Evolutionary conservation across 139 green algal species (phyloP).

Genomic region (Haematococcus sp.): DNA sequence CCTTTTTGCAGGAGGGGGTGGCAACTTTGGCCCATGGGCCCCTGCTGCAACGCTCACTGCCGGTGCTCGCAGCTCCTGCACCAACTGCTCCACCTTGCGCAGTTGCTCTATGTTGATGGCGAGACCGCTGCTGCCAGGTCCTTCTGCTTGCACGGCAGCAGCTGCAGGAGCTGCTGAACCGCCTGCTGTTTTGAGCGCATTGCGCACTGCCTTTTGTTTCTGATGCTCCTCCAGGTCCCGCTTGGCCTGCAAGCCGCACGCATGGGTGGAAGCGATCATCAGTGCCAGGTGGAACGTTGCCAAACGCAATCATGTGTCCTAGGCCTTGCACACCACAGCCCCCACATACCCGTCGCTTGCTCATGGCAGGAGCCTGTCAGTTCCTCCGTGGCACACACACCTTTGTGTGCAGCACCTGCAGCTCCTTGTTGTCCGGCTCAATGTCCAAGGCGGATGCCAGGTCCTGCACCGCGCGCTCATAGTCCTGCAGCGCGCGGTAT

Average conservation of each 20-base stretch:
- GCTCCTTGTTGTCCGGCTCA: conserved; percentile 25
- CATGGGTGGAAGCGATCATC: no score
- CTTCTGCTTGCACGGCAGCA: neutral
- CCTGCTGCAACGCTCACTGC: neutral
- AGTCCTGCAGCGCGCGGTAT: conserved; percentile 49
- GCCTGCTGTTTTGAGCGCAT: conserved; percentile 1
- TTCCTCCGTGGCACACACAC: no score
- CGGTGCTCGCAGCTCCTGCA: conserved; percentile 13
- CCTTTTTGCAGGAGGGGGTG: neutral
- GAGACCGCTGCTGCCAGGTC: neutral
- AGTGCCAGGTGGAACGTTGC: no score
- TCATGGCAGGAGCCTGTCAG: no score
- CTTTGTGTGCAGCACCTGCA: conserved; percentile 19
- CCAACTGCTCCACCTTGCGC: conserved; percentile 34
- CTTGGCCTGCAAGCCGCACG: neutral
- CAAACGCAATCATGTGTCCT: no score
- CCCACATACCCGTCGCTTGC: no score
- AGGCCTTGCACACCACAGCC: no score
- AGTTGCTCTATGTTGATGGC: conserved; percentile 21
- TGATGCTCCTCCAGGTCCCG: conserved; percentile 16
- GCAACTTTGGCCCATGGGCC: neutral
- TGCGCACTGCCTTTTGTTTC: conserved; percentile 26
- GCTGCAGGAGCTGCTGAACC: neutral
- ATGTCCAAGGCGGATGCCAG: conserved; percentile 32
- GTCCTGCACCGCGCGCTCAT: conserved; percentile 34